Evolutionary conservation across 331 rosid genomes (phyloP).

Genomic region (Saraca asoca): DNA sequence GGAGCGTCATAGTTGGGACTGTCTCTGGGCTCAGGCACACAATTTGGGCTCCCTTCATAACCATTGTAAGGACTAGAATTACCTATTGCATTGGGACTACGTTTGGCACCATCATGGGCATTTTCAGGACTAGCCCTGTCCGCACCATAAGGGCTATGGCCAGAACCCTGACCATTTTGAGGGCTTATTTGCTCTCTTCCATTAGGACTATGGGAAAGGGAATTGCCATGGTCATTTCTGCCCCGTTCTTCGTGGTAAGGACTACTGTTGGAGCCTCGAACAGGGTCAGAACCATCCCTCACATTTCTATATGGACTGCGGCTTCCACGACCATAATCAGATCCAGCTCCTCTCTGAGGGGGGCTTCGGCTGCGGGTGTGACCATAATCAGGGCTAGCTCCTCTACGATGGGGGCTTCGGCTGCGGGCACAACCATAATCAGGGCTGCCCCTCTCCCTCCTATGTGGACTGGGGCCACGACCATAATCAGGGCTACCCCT

Average conservation of each 20-base stretch:
- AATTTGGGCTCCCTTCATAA: slow-evolving; percentile 48
- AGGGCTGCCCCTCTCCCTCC: slow-evolving; percentile 77
- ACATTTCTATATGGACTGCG: slow-evolving; percentile 53
- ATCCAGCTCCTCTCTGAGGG: slow-evolving; percentile 43
- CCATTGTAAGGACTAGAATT: slow-evolving; percentile 58
- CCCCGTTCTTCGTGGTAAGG: slow-evolving; percentile 61
- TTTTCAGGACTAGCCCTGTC: slow-evolving; percentile 58
- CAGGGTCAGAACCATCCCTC: slow-evolving; percentile 40
- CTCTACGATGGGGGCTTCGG: slow-evolving; percentile 54
- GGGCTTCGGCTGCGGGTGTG: slow-evolving; percentile 38
- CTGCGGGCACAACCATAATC: slow-evolving; percentile 68
- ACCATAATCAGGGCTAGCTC: slow-evolving; percentile 57
- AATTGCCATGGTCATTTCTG: slow-evolving; percentile 41
- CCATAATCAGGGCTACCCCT: slow-evolving; percentile 99
- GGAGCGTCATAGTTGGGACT: slow-evolving; percentile 60
- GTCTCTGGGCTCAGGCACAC: slow-evolving; percentile 47
- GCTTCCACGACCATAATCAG: slow-evolving; percentile 52
- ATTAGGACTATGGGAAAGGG: slow-evolving; percentile 47
- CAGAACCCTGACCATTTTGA: slow-evolving; percentile 48
- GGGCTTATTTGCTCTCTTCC: slow-evolving; percentile 53
- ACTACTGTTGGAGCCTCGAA: slow-evolving; percentile 55
- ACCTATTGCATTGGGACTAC: slow-evolving; percentile 52
- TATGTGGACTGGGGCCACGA: slow-evolving; percentile 67
- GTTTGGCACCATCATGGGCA: slow-evolving; percentile 38
- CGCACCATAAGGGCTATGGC: slow-evolving; percentile 53